Conservation (phyloP, 2,329 filamentous ascomycete species). For the Verticillium longisporum region DNA sequence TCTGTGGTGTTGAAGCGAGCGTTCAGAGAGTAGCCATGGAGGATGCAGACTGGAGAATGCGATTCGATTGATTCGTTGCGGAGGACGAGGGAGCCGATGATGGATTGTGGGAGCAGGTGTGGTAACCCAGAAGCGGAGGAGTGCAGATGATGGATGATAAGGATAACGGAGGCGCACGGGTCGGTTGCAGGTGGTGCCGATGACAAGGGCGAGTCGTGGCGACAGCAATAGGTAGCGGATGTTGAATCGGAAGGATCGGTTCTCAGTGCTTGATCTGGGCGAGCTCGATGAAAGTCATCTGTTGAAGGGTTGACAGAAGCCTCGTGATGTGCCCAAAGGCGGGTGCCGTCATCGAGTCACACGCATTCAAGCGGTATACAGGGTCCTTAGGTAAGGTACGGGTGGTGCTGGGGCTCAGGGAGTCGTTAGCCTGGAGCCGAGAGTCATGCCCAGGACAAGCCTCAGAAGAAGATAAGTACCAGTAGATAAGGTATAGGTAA, state of each 20-base stretch:
- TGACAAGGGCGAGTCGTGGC: neutral
- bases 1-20: neutral
- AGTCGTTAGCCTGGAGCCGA: neutral
- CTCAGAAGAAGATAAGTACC: neutral
- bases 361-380: conserved; percentile 1
- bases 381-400: neutral
- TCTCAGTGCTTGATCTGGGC: neutral
- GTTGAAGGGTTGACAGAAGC: neutral
- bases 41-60: neutral
- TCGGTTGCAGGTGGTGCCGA: neutral
- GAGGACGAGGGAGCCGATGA: neutral
- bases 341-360: conserved; percentile 4
- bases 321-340: conserved; percentile 1
- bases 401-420: neutral
- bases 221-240: neutral
- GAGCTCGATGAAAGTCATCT: conserved; percentile 1
- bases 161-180: neutral
- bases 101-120: neutral
- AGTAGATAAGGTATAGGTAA: no score
- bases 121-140: neutral
- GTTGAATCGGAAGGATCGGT: neutral
- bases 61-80: neutral
- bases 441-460: conserved; percentile 1
- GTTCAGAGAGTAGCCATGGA: neutral
- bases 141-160: neutral